Evolutionary conservation across 371 early-diverging fungal genomes (phyloP), one percentile per base, ranked within the genome.

Genomic region (Mortierella sp.): DNA sequence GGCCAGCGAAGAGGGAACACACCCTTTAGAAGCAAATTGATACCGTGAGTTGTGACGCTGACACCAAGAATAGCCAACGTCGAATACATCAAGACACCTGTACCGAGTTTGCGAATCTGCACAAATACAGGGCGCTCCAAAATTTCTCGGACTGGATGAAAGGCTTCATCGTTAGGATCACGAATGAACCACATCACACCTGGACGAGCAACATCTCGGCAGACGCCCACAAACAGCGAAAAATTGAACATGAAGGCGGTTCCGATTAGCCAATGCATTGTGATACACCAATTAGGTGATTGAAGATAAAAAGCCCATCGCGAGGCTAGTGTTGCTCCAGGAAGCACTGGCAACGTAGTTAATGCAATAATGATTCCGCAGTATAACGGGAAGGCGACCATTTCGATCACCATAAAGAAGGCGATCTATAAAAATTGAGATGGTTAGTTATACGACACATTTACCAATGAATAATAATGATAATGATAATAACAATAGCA

Each of bases 171-270:
- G 55, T 94, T 94, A 3, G 98, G 98, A 68, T 98, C 97, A 34
- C 98, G 92, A 60, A 97, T 93, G 80, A 97, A 97, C 97, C 97
- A 97, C 88, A 97, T 88, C 23, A 97, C 95, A 34, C 97, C 97
- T 2, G 94, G 94, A 0, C 98, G 91, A 19, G 96, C 88, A 17
- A 94, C 86, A 35, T 90, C 88, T 35, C 97, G 91, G 42, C 94
- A 93, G 29, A 88, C 73, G 13, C 92, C 77, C 19, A 98, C 90
- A 72, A 96, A 93, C 4, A 89, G 81, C 0, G 98, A 92, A 87
- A 98, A 94, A 61, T 94, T 87, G 72, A 95, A 95, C 95, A 97
- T 96, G 78, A 96, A 96, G 1, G 89, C 89, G 2, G 98, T 96
- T 0, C 98, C 98, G 0, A 91, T 74, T 61, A 96, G 90, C 98